Evolutionary conservation across 2,329 filamentous ascomycete genomes (phyloP), one percentile per base, ranked within the genome.

Genomic region (Aureobasidium sp.): DNA sequence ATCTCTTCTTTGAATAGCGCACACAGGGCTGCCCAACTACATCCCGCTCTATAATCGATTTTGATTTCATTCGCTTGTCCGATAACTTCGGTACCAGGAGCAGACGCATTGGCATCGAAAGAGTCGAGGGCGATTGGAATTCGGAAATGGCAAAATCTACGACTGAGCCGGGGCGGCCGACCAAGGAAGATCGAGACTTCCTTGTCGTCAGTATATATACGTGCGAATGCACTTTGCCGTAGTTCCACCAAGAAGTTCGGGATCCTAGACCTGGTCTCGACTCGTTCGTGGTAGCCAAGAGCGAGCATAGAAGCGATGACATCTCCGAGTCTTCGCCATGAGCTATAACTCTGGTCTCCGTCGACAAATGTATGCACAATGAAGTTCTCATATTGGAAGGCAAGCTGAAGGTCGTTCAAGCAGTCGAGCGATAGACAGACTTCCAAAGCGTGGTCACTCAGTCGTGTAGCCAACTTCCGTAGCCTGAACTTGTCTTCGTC

Each of bases 101-200:
- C 42, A 17, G 32, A 23, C 41, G 10, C 27, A 20, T 44, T 62
- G 20, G 37, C 17, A 17, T 50, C 44, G 3, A 48, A 48, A 1
- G 56, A 48, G 12, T 50, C 56, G 7, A 50, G 10, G 1, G 57
- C 42, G 2, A 48, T 47, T 55, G 62, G 57, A 23, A 65, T 44
- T 17, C 50, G 59, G 39, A 79, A 71, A 3, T 70, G 69, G 65
- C 78, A 79, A 62, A 75, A 79, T 42, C 73, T 72, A 41, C 74
- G 70, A n/a, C 73, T 73, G 42, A 81, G 75, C 2, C 79, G 72
- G 3, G 78, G 78, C 4, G 79, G 79, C 2, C 79, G 73, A 4
- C 79, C 79, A n/a, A 81, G 73, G 58, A 82, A 82, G 1, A 80
- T 76, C 1, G 78, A 75, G 8, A 80, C 68, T 44, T 74, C 77